A percentile compares a stretch with the other conserved stretches of the same genome.
Conservation (phyloP, 2,329 filamentous ascomycete genomes). For the Phaeophleospora eucalypticola region DNA sequence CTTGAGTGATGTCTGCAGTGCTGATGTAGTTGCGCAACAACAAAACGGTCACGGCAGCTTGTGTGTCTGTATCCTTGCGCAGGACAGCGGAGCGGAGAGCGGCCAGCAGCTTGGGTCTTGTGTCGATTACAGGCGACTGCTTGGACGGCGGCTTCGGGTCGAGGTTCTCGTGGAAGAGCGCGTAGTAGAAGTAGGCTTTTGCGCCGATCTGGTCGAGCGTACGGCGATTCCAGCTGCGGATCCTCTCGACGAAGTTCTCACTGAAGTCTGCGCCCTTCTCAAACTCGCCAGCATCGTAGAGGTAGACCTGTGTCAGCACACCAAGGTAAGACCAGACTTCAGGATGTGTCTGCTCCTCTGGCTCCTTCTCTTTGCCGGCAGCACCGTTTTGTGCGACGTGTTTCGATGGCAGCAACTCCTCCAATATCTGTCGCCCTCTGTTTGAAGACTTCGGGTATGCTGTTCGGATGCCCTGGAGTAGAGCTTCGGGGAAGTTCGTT, state of each 20-base stretch:
- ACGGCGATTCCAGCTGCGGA: constrained; percentile 85
- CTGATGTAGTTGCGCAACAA: constrained; percentile 93
- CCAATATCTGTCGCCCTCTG: constrained; percentile 30
- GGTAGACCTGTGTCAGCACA: constrained; percentile 65
- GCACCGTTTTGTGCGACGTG: constrained; percentile 17
- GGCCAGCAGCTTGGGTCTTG: constrained; percentile 79
- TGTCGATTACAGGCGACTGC: constrained; percentile 78
- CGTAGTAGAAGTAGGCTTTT: constrained; percentile 97
- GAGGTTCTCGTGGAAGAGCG: constrained; percentile 89
- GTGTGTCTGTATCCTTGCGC: constrained; percentile 94
- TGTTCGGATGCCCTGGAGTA: constrained; percentile 31
- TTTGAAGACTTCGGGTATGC: constrained; percentile 32
- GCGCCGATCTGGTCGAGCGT: constrained; percentile 91
- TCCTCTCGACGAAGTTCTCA: constrained; percentile 72
- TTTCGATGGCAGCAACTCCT: constrained; percentile 29
- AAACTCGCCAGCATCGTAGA: constrained; percentile 80
- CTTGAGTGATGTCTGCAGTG: constrained; percentile 94
- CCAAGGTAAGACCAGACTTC: constrained; percentile 38
- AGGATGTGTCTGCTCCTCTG: constrained; percentile 30
- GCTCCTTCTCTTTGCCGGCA: constrained; percentile 16
- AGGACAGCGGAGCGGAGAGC: constrained; percentile 93
- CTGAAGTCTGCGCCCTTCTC: constrained; percentile 82
- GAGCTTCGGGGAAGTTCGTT: constrained; percentile 34
- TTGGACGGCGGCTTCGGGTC: constrained; percentile 83
- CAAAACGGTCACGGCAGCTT: constrained; percentile 90